phyloP scores from a whole-genome alignment of 768 basidiomycete genomes.

The Russula earlei region DNA sequence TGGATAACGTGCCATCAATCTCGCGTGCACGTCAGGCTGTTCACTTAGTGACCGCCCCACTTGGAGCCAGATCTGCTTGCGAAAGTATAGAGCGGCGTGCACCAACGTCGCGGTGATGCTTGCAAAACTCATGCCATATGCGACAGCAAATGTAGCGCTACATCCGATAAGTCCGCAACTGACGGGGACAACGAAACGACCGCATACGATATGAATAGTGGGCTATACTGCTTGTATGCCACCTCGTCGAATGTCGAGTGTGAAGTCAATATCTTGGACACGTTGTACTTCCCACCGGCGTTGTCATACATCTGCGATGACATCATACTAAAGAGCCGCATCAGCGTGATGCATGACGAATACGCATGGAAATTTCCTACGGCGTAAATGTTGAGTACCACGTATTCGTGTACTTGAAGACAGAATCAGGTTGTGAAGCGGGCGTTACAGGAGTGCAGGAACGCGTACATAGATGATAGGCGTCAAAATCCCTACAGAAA shows the following conservation, averaged over 20 bases:
- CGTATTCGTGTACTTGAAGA: conserved; percentile 26
- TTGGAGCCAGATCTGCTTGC: conserved; percentile 36
- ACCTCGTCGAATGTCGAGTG: conserved; percentile 29
- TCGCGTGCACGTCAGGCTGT: conserved; percentile 42
- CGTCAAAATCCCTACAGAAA: conserved; percentile 29
- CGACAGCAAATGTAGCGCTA: conserved; percentile 56
- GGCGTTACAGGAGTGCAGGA: neutral
- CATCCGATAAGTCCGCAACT: conserved; percentile 6
- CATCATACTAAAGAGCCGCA: conserved; percentile 29
- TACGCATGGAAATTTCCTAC: conserved; percentile 23
- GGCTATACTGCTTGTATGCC: conserved; percentile 35
- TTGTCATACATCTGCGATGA: conserved; percentile 36
- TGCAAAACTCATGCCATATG: conserved; percentile 66
- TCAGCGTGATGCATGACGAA: neutral
- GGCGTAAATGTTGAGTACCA: conserved; percentile 31
- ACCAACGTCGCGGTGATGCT: conserved; percentile 37
- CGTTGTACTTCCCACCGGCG: conserved; percentile 33
- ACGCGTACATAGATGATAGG: conserved; percentile 28
- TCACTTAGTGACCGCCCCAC: conserved; percentile 36
- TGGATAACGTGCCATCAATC: conserved; percentile 48
- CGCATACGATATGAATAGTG: conserved; percentile 40
- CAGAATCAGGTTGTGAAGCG: neutral
- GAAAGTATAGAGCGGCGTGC: conserved; percentile 39
- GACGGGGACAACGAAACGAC: conserved; percentile 48
- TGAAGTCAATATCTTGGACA: conserved; percentile 31